phyloP scores from a whole-genome alignment of 257 asterid species.

The Nicotiana tomentosiformis region DNA sequence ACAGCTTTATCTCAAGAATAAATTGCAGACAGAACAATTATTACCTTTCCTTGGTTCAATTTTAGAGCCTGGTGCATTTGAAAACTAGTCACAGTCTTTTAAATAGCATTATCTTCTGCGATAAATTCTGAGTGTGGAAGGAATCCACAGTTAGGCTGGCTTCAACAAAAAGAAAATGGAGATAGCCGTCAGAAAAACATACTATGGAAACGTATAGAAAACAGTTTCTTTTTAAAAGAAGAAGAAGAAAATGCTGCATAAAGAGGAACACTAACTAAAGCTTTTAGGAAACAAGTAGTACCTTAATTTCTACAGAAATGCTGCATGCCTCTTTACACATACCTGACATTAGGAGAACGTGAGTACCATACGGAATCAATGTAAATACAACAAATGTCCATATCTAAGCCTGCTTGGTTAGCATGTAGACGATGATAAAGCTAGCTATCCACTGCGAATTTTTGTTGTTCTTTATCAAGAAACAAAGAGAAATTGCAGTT shows the following conservation, averaged over 20 bases:
- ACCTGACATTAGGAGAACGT: constrained; percentile 32
- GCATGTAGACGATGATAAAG: neutral
- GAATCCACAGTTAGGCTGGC: constrained; percentile 91
- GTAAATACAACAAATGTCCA: neutral
- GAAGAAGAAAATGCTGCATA: constrained; percentile 1
- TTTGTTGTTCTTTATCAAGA: neutral
- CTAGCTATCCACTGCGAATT: neutral
- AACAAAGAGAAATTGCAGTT: neutral
- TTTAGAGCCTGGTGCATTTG: constrained; percentile 87
- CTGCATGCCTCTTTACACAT: constrained; percentile 42
- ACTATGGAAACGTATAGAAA: neutral
- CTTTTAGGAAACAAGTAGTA: constrained; percentile 22
- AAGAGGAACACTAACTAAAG: neutral
- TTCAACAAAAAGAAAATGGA: constrained; percentile 16
- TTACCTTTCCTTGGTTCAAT: constrained; percentile 64
- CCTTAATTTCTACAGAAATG: constrained; percentile 90
- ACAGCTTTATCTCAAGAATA: neutral
- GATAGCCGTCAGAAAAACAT: constrained; percentile 2
- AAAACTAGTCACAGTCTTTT: constrained; percentile 67
- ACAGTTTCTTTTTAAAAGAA: neutral
- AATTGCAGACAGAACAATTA: neutral
- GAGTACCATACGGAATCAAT: neutral
- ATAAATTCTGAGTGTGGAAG: constrained; percentile 64
- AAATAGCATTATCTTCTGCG: constrained; percentile 52
- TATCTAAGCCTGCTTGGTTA: neutral